Base-by-base conservation (phyloP, 305 asterid species). In the Fraxinus albicans region DNA sequence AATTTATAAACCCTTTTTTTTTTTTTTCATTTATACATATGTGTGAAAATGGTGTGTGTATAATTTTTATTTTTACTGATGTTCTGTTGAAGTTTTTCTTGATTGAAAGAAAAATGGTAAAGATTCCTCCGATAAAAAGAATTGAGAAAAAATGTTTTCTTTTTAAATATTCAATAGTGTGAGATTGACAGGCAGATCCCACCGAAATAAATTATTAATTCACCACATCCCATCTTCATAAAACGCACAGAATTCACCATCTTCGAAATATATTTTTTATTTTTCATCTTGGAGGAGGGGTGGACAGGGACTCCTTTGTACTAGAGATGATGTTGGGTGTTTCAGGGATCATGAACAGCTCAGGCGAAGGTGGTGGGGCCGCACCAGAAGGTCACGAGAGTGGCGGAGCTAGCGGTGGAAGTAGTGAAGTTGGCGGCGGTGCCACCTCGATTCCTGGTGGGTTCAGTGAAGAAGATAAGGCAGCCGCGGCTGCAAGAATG, bases 131-230 rank as follows among this genome's bases (percentile, higher is more conserved):
- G 86, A 88, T 82, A 84, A 86, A 53, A 53, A 53, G 23, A 53
- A 53, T 4, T 17, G 65, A 53, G 23, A 53, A 53, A 53, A 70
- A 69, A 19, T 55, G 76, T 74, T 80, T 87, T 75, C 76, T 69
- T 17, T 81, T 23, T 86, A 63, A 38, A 65, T 77, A 53, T 83
- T 79, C 19, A 84, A 85, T 78, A 83, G 90, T 77, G 91, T 90
- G 95, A 95, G 91, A 90, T 90, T 87, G 98, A 92, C 97, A 96
- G 97, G 88, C 90, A 90, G 97, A 93, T 92, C 95, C 98, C 96
- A 94, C 97, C 95, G 87, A 91, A 90, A 93, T 91, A 90, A 91
- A 91, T 90, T 83, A 90, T 91, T 87, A 94, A 93, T 94, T 93
- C 94, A 96, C 98, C 97, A 82, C 93, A 83, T 88, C 90, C 89